Evolutionary conservation across 345 rosid species (phyloP).

Genomic region (Isatis tinctoria): DNA sequence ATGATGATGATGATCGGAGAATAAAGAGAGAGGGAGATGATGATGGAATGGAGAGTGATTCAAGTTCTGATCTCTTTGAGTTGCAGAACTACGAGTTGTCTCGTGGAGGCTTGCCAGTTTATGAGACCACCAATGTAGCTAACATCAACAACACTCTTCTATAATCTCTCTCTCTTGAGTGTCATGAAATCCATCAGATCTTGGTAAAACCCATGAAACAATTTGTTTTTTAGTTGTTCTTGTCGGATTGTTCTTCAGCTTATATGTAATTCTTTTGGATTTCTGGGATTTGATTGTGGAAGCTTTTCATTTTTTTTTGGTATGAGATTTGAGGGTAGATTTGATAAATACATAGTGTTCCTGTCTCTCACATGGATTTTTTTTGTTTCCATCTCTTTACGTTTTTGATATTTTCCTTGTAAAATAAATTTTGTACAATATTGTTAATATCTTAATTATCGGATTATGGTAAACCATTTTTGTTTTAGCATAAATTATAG

Average conservation of each 20-base stretch:
- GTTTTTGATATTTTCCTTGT: neutral
- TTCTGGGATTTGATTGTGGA: conserved; percentile 27
- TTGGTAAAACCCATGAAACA: conserved; percentile 13
- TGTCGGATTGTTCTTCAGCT: neutral
- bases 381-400: conserved; percentile 13
- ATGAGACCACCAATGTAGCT: conserved; percentile 79
- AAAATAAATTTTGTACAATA: conserved; percentile 11
- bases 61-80: conserved; percentile 96
- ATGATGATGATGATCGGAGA: conserved; percentile 21
- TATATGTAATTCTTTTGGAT: conserved; percentile 3
- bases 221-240: neutral
- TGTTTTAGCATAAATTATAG: neutral
- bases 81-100: conserved; percentile 74
- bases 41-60: conserved; percentile 81
- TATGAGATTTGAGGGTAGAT: conserved; percentile 23
- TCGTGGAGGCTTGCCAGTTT: conserved; percentile 79
- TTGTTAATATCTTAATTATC: conserved; percentile 8
- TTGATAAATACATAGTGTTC: conserved; percentile 21
- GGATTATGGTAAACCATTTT: neutral
- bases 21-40: conserved; percentile 30
- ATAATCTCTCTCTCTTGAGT: conserved; percentile 23
- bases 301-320: neutral
- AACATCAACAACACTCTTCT: conserved; percentile 62
- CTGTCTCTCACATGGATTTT: conserved; percentile 16
- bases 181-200: conserved; percentile 14